phyloP scores from a whole-genome alignment of 257 asterid species.

The Ocimum tenuiflorum region DNA sequence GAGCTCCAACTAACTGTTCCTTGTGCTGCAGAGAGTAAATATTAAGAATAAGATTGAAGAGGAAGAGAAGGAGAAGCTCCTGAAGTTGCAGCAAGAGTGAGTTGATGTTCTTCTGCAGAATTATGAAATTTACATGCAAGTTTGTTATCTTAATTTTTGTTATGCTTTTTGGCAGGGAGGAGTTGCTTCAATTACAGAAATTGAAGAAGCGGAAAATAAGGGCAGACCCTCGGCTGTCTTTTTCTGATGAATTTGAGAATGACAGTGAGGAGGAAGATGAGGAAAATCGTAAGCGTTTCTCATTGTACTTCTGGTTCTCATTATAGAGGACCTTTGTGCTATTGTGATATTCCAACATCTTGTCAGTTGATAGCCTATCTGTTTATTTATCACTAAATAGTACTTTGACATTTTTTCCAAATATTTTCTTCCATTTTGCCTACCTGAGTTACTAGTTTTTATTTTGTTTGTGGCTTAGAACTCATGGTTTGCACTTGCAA shows the following conservation, averaged over 20 bases:
- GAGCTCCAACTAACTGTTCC: neutral
- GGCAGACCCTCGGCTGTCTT: constrained; percentile 88
- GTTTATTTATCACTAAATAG: neutral
- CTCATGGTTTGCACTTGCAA: neutral
- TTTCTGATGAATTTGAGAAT: constrained; percentile 76
- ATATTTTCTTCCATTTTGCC: neutral
- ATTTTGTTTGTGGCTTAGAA: neutral
- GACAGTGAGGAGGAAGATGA: constrained; percentile 67
- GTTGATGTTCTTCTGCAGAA: constrained; percentile 19
- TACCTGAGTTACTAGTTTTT: neutral
- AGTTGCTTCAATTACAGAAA: constrained; percentile 89
- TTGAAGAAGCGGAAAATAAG: constrained; percentile 77
- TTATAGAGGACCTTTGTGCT: neutral
- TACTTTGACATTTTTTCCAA: neutral
- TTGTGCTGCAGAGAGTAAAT: constrained; percentile 68
- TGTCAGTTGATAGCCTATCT: neutral
- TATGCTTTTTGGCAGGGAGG: constrained; percentile 49
- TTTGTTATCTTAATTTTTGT: neutral
- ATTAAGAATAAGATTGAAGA: constrained; percentile 84
- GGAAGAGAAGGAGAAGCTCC: constrained; percentile 98
- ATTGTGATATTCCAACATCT: neutral
- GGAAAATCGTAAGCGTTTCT: constrained; percentile 45
- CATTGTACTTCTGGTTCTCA: constrained; percentile 1
- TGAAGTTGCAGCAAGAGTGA: constrained; percentile 92
- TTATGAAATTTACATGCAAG: neutral